Evolutionary conservation across 192 early-diverging fungal species (phyloP), one percentile per base, ranked within the genome.

Genomic region (Coemansia sp.): DNA sequence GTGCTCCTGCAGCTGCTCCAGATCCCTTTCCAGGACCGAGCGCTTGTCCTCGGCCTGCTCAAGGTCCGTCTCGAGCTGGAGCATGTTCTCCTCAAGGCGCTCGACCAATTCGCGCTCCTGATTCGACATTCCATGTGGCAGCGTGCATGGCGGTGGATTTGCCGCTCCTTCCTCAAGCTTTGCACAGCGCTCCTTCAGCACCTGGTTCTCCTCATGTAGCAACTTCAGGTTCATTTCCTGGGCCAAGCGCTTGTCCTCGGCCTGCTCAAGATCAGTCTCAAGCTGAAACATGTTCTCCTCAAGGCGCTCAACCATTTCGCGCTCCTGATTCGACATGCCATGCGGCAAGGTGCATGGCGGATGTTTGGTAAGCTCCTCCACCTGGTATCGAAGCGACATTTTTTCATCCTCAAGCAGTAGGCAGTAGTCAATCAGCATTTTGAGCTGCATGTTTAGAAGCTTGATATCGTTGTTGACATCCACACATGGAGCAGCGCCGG

Each of bases 61-160:
- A 67, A 78, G 26, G 26, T 26, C 26, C 1, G 26, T 62, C 56
- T 69, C 67, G 41, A 42, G 51, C 65, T 71, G 77, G 39, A 71
- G 13, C 4, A 42, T 41, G 32, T 62, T 51, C 1, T 54, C 19
- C 22, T 62, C 46, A 37, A 61, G 62, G 2, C 32, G 19, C 32
- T 52, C 63, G 5, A 72, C 4, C 19, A 59, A 40, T 36, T 41
- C 54, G 13, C 40, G 43, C 21, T 73, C 71, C 5, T 51, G 55
- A 8, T 66, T 52, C 3, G 60, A 47, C 61, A 67, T 54, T 11
- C 65, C 77, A 11, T 67, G 68, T 2, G 58, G 40, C 39, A 71
- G 55, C 26, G 3, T 9, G 65, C 74, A 76, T 12, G 52, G 54
- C 18, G 62, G 64, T 19, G 71, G 68, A 57, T 56, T 64, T 10